Evolutionary conservation across 768 basidiomycete species (phyloP), one percentile per base, ranked within the genome.

Genomic region (Pisolithus orientalis): DNA sequence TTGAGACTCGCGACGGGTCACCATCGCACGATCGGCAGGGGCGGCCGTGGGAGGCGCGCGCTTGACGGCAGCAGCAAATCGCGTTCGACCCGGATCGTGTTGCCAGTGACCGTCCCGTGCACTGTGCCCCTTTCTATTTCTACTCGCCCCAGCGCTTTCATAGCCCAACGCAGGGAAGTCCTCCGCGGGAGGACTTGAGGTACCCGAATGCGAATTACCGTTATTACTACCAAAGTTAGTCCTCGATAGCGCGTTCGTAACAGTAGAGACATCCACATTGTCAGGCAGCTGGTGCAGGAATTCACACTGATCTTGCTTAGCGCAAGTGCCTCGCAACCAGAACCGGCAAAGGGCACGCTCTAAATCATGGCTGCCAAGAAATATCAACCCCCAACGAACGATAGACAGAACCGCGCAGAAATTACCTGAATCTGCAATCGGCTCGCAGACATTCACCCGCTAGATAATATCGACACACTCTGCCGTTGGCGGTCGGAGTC

Each of bases 361-460:
- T 4, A 96, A 80, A 62, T 97, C 94, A 65, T 96, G 94, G 60
- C 94, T 96, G 59, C 3, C 59, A 50, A 50, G 46, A 50, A 39
- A 49, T 49, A 53, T 27, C 57, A 52, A 55, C 59, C 47, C 61
- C 56, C 17, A 21, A 49, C 25, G 47, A 40, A 37, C 52, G 24
- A 3, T 11, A 53, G 49, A 44, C 4, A 44, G 24, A 17, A 44
- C 37, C 38, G 24, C 29, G 29, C 13, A 27, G 54, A 25, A 64
- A 82, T 57, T 59, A 95, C 95, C 93, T 97, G 75, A 98, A 99
- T 52, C 95, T 84, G 72, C 96, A 98, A 72, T 99, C 96, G 40
- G 94, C 90, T 44, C 96, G 74, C 53, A 97, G 72, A 64, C 96
- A 99, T 69, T 97, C 94, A 14, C 96, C 96, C 6, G 92, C 90